Base-by-base conservation (phyloP, 192 early-diverging fungal species). In the Borealophlyctis nickersoniae region DNA sequence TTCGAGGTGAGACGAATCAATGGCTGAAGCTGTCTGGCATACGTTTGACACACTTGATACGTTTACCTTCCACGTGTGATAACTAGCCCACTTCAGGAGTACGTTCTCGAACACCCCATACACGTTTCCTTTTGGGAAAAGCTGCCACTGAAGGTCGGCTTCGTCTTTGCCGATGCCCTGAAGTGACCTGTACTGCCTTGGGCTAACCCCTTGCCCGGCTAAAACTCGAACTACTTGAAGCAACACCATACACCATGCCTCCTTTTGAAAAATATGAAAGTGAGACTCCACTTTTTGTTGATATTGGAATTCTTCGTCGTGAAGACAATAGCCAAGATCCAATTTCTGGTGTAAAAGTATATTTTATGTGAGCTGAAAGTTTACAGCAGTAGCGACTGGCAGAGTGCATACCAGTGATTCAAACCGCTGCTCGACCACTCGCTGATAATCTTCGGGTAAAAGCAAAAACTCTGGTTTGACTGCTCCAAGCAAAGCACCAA, bases 401-500 rank as follows among this genome's bases (percentile, higher is more conserved):
- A 53, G 52, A 22, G 16, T 4, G 33, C 55, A 2, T 31, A 56
- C 55, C 55, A 56, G 7, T 4, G 55, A 26, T 7, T 56, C 55
- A 30, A 56, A 7, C 55, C 4, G 22, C 27, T 30, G 2, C 24
- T 69, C 11, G n/a, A 26, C 23, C 35, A 60, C 48, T 13, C 39
- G 30, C 23, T 60, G 28, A 49, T 55, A 83, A 31, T 83, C 81
- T 30, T 77, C 75, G 3, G 58, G n/a, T 27, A 64, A 62, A 23
- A 83, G 35, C 16, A 83, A 48, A 48, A 72, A 78, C 61, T 83
- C 78, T 2, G 81, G 69, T 53, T 78, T 77, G 2, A 83, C 67
- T 9, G 64, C 48, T 39, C 76, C 72, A 1, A 80, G 56, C 1
- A 80, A 61, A 5, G 71, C 74, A 22, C 81, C 81, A 27, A 51